These are phyloP conservation scores for Penicillium aurantiogriseum DNA, from an alignment of 2,329 filamentous ascomycete species.

Conservation along the genomic window DNA sequence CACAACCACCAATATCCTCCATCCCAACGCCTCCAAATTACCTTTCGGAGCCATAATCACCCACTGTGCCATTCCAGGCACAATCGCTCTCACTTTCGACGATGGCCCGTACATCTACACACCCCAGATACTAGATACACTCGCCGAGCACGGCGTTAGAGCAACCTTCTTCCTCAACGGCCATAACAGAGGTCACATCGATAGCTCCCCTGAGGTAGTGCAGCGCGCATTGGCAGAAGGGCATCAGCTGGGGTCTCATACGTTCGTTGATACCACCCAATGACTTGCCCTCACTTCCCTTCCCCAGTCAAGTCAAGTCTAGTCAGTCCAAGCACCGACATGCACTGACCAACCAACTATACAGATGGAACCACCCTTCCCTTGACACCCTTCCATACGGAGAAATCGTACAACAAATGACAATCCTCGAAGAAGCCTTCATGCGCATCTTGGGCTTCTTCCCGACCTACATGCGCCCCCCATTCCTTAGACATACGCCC, in stretches of 20 bases:
- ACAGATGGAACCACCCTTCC: slow-evolving; percentile 42
- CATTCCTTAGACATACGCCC: slow-evolving; percentile 41
- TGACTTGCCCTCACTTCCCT: not conserved
- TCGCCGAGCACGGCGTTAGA: slow-evolving; percentile 56
- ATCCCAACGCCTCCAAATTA: slow-evolving; percentile 9
- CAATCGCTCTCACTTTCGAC: slow-evolving; percentile 64
- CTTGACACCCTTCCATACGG: slow-evolving; percentile 35
- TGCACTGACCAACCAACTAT: not conserved
- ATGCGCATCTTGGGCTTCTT: slow-evolving; percentile 43
- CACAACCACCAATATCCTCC: not conserved
- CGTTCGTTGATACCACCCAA: slow-evolving; percentile 27
- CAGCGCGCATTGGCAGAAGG: slow-evolving; percentile 37
- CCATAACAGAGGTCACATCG: slow-evolving; percentile 36
- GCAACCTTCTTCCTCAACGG: slow-evolving; percentile 65
- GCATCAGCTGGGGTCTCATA: slow-evolving; percentile 50
- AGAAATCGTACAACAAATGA: slow-evolving; percentile 42
- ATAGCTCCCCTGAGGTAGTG: slow-evolving; percentile 28
- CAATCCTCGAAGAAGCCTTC: slow-evolving; percentile 41
- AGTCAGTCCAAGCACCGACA: not conserved
- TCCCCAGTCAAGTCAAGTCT: not conserved
- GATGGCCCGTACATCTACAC: slow-evolving; percentile 64
- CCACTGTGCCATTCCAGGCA: slow-evolving; percentile 46
- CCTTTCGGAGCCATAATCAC: slow-evolving; percentile 46
- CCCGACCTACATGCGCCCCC: slow-evolving; percentile 51
- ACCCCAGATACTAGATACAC: slow-evolving; percentile 55